A percentile compares a stretch with the other conserved stretches of the same genome.
Evolutionary conservation across 192 early-diverging fungal species (phyloP).

Genomic region (Jimgerdemannia flammicorona): DNA sequence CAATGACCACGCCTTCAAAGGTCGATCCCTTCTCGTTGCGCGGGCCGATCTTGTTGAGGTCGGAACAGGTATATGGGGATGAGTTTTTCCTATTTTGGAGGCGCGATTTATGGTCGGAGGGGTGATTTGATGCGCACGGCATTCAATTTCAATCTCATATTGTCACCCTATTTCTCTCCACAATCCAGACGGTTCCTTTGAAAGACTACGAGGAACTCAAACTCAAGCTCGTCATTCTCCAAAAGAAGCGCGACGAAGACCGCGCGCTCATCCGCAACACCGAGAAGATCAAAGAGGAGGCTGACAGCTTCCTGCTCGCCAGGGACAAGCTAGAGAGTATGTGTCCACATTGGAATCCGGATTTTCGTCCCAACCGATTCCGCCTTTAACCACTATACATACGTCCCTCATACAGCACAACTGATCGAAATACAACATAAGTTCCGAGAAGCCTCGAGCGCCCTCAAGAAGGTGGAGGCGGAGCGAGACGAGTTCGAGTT

Average conservation of each 20-base stretch:
- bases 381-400: no score
- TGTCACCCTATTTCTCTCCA: background rate
- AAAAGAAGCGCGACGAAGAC: constrained; percentile 81
- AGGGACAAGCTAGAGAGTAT: constrained; percentile 63
- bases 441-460: no score
- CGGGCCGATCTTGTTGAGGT: background rate
- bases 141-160: background rate
- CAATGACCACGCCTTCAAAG: background rate
- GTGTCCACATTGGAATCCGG: background rate
- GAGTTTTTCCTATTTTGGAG: no score
- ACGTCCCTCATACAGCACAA: no score
- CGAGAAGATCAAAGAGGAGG: constrained; percentile 67
- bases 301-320: constrained; percentile 62
- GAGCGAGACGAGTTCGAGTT: constrained; percentile 57
- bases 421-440: background rate
- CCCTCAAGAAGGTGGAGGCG: constrained; percentile 70
- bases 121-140: no score
- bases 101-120: no score
- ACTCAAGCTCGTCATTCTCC: constrained; percentile 70
- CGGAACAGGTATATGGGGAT: background rate
- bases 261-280: constrained; percentile 67
- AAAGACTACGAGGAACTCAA: constrained; percentile 81
- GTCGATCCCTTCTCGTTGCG: background rate
- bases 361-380: background rate
- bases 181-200: constrained; percentile 43